Base-by-base conservation (phyloP, 1,284 basidiomycete genomes). In the Sutorius eximius region DNA sequence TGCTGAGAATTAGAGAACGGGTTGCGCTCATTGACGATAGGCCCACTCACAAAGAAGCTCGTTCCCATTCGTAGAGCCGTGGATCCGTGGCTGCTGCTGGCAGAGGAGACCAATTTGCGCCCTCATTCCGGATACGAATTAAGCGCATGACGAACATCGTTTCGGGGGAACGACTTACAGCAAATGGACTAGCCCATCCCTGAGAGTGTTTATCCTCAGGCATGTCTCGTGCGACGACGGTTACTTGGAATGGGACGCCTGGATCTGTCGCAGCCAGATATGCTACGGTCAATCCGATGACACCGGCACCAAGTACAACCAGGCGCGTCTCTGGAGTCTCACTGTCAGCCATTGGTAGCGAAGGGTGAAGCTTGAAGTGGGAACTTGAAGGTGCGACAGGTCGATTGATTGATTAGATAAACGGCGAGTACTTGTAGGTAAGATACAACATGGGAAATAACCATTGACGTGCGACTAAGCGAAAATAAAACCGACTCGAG, bases 141-240 rank as follows among this genome's bases (percentile, higher is more conserved):
- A 33, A 53, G 30, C n/a, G 16, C 43, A 18, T 36, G 34, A 27
- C 18, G 46, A 16, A 13, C 27, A 51, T 32, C 30, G 36, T 43
- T 11, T 38, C 4, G 22, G 34, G 49, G 49, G 36, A 50, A 50
- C 15, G 42, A 73, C 82, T 60, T 55, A 84, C 85, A 37, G 87
- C 87, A 82, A 88, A 90, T 0, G 88, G 87, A 55, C 78, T 81
- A 0, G 87, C 81, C 69, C 87, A 89, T 0, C 73, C 78, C 48
- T 82, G 81, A 2, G 81, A 82, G 50, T 77, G 70, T 24, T 78
- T 63, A 68, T 89, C 86, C 48, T 81, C 75, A 0, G 87, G 86
- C 59, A 87, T 72, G 58, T 90, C 87, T 42, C 84, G 75, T 2
- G 87, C 88, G 15, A 89, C 71, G 51, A 89, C 69, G 2, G 78